These are phyloP conservation scores for Phaffomyces antillensis DNA, from an alignment of 805 yeast species.

Conservation along the genomic window DNA sequence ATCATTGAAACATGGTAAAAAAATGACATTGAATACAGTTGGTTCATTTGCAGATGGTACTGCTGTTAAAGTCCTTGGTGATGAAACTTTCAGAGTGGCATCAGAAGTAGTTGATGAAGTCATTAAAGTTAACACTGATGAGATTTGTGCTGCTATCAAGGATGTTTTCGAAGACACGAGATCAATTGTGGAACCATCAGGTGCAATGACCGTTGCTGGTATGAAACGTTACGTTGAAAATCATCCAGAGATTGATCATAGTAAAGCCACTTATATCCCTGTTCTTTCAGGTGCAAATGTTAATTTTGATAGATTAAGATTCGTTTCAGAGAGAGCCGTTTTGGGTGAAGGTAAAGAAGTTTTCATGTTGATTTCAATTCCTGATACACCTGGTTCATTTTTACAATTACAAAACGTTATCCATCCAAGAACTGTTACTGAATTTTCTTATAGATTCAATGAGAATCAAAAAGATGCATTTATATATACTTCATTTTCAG, in stretches of 20 bases:
- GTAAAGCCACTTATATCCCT: constrained; percentile 68
- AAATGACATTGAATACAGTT: constrained; percentile 57
- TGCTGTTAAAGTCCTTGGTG: constrained; percentile 85
- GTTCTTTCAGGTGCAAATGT: constrained; percentile 94
- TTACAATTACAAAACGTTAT: constrained; percentile 66
- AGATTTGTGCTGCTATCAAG: constrained; percentile 93
- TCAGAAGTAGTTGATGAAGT: constrained; percentile 82
- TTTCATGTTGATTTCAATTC: constrained; percentile 82
- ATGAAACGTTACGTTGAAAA: constrained; percentile 68
- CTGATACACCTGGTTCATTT: constrained; percentile 91
- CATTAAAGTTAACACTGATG: constrained; percentile 81
- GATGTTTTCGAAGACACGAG: constrained; percentile 96
- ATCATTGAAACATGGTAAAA: constrained; percentile 50
- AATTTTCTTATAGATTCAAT: constrained; percentile 73
- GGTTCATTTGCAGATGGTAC: constrained; percentile 99
- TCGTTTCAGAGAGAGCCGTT: constrained; percentile 94
- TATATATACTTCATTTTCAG: constrained; percentile 84
- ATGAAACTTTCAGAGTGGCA: constrained; percentile 82
- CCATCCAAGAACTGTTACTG: constrained; percentile 87
- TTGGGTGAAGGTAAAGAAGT: constrained; percentile 98
- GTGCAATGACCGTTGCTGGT: constrained; percentile 96
- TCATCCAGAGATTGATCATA: constrained; percentile 67
- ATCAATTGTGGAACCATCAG: constrained; percentile 91
- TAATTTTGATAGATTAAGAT: constrained; percentile 94
- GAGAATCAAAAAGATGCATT: constrained; percentile 49